Conservation (phyloP, 257 asterid species). For the Lavandula angustifolia region DNA sequence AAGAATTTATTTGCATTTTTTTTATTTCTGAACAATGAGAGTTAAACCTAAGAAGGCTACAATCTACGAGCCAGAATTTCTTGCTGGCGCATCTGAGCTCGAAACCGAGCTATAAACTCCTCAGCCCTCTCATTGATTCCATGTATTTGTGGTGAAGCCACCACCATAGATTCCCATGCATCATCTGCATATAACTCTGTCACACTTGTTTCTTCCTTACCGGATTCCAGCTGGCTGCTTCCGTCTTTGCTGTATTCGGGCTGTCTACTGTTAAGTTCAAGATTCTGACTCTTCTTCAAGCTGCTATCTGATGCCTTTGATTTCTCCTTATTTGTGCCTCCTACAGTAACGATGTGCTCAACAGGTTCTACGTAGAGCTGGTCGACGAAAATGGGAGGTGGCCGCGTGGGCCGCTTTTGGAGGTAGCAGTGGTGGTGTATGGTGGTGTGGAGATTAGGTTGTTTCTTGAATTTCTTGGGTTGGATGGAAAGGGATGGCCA, state of each 20-base stretch:
- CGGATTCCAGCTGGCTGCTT: neutral
- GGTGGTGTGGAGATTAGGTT: constrained; percentile 22
- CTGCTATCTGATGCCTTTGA: constrained; percentile 16
- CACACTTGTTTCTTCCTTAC: neutral
- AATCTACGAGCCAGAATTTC: constrained; percentile 36
- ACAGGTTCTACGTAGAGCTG: constrained; percentile 54
- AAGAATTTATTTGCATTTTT: constrained; percentile 20
- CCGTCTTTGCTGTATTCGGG: neutral
- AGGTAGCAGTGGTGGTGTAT: constrained; percentile 12
- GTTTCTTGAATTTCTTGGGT: constrained; percentile 52
- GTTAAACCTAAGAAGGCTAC: constrained; percentile 25
- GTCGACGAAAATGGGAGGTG: constrained; percentile 58
- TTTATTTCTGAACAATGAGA: neutral
- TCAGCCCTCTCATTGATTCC: constrained; percentile 78
- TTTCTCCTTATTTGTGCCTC: constrained; percentile 15
- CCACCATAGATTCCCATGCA: constrained; percentile 77
- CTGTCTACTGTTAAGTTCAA: neutral
- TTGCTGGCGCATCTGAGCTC: constrained; percentile 63
- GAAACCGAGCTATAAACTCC: constrained; percentile 66
- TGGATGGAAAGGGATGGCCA: constrained; percentile 43
- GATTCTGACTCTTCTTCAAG: constrained; percentile 10
- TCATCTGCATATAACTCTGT: constrained; percentile 53
- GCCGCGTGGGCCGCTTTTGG: constrained; percentile 10
- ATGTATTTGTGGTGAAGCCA: constrained; percentile 68
- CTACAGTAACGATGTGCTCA: constrained; percentile 20